phyloP scores from a whole-genome alignment of 768 basidiomycete genomes.

The Exsudoporus frostii region DNA sequence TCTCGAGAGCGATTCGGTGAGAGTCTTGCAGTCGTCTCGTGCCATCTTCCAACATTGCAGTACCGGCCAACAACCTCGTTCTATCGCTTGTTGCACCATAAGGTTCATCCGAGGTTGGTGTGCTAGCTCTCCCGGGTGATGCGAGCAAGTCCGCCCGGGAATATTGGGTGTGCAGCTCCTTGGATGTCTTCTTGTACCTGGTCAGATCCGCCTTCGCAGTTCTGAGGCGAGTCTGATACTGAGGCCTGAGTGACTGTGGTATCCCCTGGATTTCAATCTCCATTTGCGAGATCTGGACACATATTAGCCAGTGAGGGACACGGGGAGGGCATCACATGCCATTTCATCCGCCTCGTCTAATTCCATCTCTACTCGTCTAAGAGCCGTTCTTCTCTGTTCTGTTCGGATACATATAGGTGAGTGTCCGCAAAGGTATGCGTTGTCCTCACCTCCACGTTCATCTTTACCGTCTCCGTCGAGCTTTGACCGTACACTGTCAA shows the following conservation, averaged over 20 bases:
- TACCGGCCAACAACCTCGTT: constrained; percentile 75
- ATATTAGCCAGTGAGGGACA: constrained; percentile 1
- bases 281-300: constrained; percentile 90
- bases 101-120: constrained; percentile 71
- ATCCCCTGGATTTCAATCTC: constrained; percentile 97
- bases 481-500: constrained; percentile 71
- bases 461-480: constrained; percentile 68
- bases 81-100: constrained; percentile 71
- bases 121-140: constrained; percentile 35
- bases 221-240: constrained; percentile 74
- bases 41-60: constrained; percentile 78
- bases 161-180: constrained; percentile 65
- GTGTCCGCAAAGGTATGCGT: not conserved
- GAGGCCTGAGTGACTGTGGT: constrained; percentile 75
- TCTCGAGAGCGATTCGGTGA: constrained; percentile 91
- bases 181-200: constrained; percentile 76
- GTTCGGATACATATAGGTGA: constrained; percentile 4
- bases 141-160: constrained; percentile 79
- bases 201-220: constrained; percentile 72
- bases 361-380: constrained; percentile 90
- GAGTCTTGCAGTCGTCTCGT: constrained; percentile 82
- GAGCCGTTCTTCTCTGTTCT: constrained; percentile 80
- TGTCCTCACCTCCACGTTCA: constrained; percentile 62
- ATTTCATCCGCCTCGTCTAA: constrained; percentile 98
- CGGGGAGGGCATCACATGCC: constrained; percentile 41